These are phyloP conservation scores for Vitis vinifera DNA, from an alignment of 164 flowering plant genomes.

Conservation along the genomic window ASM3070453v1 NC_081818.1:4856001-4856500, in stretches of 20 bases:
- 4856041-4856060: too few species aligned
- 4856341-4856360: background rate
- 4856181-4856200: slow-evolving; percentile 90
- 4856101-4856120: background rate
- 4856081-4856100: background rate
- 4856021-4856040: too few species aligned
- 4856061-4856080: background rate
- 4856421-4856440: background rate
- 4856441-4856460: background rate
- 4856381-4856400: background rate
- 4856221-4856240: slow-evolving; percentile 76
- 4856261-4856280: slow-evolving; percentile 25
- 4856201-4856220: slow-evolving; percentile 77
- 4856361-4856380: background rate
- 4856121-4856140: background rate
- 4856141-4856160: background rate
- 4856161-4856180: background rate
- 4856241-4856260: slow-evolving; percentile 97
- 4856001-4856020: too few species aligned
- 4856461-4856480: background rate
- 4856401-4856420: background rate
- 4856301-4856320: too few species aligned
- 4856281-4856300: background rate
- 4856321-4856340: too few species aligned
- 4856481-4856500: too few species aligned